Evolutionary conservation across 2,329 filamentous ascomycete genomes (phyloP), one percentile per base, ranked within the genome.

Genomic region (Exophiala oligosperma): DNA sequence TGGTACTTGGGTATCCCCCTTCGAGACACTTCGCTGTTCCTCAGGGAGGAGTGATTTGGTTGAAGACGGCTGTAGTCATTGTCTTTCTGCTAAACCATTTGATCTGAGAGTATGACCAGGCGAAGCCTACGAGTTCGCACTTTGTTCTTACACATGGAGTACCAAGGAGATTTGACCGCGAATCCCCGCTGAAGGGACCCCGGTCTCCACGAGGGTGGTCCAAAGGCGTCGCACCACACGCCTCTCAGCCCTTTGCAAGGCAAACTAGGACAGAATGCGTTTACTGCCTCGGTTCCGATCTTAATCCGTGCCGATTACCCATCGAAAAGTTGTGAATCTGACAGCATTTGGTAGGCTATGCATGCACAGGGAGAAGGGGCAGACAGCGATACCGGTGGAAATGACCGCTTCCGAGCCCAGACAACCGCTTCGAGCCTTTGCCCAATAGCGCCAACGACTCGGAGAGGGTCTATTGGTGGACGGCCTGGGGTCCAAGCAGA

Each of bases 271-370:
- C 29, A 47, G 26, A 32, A 38, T 43, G 46, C 54, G 49, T 47
- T 28, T 24, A 48, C 17, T 29, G 43, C 35, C 2, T n/a, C 24
- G 44, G 43, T 21, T 51, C 37, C 38, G 37, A 43, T 49, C 17
- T 24, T 49, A 35, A 32, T 38, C 55, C 55, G 55, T 57, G 55
- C 55, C 55, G 55, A 57, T 32, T 57, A 51, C 26, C 48, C 49
- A 26, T 32, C 23, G 23, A 54, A 26, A 35, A 17, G 24, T n/a
- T 32, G 21, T 29, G 43, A 29, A 35, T 8, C 32, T 35, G 32
- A 35, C 32, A 35, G 32, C 32, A 9, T 9, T 6, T 35, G 9
- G 32, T 35, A 35, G 32, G 32, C 32, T 35, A 35, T 35, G 32
- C 11, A 8, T 35, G 32, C 11, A 2, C 2, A 35, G 17, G 11